These are phyloP conservation scores for Xenoacremonium recifei DNA, from an alignment of 2,329 filamentous ascomycete genomes.

Conservation along the genomic window DNA sequence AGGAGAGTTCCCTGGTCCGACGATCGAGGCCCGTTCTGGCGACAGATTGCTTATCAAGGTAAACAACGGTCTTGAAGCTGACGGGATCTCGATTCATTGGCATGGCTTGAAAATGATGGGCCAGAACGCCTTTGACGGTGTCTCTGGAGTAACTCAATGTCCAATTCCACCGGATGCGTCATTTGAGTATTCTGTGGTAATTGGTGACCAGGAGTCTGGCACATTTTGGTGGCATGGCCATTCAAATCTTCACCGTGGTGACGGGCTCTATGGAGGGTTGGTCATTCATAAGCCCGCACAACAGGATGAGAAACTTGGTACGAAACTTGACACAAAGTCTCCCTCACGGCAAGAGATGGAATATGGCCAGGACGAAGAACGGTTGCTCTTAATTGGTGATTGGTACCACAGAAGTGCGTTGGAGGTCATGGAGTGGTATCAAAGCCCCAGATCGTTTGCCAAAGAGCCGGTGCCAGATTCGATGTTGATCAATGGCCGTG, in stretches of 20 bases:
- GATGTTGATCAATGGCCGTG: conserved; percentile 34
- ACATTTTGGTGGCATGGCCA: conserved; percentile 62
- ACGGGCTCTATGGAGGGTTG: conserved; percentile 59
- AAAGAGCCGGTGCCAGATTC: conserved; percentile 38
- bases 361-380: conserved; percentile 46
- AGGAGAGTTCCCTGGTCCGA: conserved; percentile 64
- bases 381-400: conserved; percentile 49
- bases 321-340: too few species aligned
- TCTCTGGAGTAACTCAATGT: conserved; percentile 47
- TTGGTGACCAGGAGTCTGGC: conserved; percentile 54
- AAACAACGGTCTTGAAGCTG: conserved; percentile 59
- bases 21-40: conserved; percentile 68
- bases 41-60: conserved; percentile 69
- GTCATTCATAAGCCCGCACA: conserved; percentile 52
- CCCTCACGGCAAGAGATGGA: too few species aligned
- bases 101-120: conserved; percentile 74
- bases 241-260: conserved; percentile 44
- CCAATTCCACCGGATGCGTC: conserved; percentile 49
- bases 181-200: conserved; percentile 56
- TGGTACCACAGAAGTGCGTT: conserved; percentile 39
- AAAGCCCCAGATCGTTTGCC: conserved; percentile 34
- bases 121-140: conserved; percentile 67
- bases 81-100: conserved; percentile 67
- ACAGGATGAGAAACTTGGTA: too few species aligned
- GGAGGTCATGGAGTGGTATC: conserved; percentile 29